These are phyloP conservation scores for Coemansia sp. DNA, from an alignment of 192 early-diverging fungal genomes.

Conservation along the genomic window DNA sequence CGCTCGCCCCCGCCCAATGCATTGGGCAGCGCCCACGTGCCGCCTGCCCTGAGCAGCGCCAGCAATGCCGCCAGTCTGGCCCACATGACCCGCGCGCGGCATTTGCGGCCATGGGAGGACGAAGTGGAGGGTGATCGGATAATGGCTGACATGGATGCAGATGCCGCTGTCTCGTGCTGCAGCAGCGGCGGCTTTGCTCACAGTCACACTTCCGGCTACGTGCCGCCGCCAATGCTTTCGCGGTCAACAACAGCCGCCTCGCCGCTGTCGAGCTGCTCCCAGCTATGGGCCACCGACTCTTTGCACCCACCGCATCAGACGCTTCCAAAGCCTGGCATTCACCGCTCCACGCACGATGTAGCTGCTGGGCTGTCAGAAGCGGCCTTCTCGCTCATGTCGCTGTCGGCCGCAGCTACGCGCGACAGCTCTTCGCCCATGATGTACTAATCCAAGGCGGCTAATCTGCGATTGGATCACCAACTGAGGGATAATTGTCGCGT, in stretches of 20 bases:
- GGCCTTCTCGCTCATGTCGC: constrained; percentile 50
- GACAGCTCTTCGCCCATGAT: neutral
- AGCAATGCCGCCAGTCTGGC: constrained; percentile 9
- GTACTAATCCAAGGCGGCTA: neutral
- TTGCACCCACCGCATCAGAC: neutral
- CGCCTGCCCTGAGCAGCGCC: neutral
- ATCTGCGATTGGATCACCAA: too few species aligned
- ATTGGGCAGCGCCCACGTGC: constrained; percentile 14
- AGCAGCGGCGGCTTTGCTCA: too few species aligned
- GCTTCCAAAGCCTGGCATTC: neutral
- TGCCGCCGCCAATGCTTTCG: too few species aligned
- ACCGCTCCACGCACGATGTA: neutral
- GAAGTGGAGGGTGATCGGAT: neutral
- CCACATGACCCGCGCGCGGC: constrained; percentile 13
- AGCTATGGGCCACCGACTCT: neutral
- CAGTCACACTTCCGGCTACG: too few species aligned
- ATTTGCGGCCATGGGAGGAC: constrained; percentile 47
- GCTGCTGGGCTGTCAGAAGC: constrained; percentile 33
- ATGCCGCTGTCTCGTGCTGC: too few species aligned
- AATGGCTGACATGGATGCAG: neutral
- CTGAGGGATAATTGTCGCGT: too few species aligned
- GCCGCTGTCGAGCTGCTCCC: neutral
- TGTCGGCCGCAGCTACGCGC: neutral
- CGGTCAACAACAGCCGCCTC: neutral
- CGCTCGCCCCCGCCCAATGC: constrained; percentile 10